Percentiles rank a stretch among this genome's conserved stretches.
Conservation (phyloP, 164 flowering plant species). For the Warburgia ugandensis region DNA sequence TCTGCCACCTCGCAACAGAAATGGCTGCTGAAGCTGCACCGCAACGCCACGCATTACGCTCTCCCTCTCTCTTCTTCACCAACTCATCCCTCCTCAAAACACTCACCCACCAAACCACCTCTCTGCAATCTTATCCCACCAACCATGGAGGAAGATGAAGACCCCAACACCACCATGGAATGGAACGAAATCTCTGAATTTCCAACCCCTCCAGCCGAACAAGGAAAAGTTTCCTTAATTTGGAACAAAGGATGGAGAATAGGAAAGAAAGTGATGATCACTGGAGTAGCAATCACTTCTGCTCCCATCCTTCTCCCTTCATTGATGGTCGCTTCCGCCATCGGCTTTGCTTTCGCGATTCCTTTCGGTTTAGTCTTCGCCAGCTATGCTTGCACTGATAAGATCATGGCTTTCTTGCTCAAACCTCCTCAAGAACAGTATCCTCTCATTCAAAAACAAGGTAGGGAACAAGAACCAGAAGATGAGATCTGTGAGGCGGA, state of each 20-base stretch:
- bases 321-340: slow-evolving; percentile 36
- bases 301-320: slow-evolving; percentile 76
- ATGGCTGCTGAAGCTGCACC: too few species aligned
- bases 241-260: slow-evolving; percentile 33
- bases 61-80: too few species aligned
- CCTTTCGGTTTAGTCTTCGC: slow-evolving; percentile 57
- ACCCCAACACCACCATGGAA: too few species aligned
- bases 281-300: slow-evolving; percentile 54
- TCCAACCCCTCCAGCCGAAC: too few species aligned
- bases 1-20: too few species aligned
- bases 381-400: slow-evolving; percentile 57
- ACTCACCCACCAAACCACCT: too few species aligned
- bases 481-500: neutral
- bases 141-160: too few species aligned
- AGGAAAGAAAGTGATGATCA: slow-evolving; percentile 50
- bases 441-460: neutral
- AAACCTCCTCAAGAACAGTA: slow-evolving; percentile 7
- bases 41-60: too few species aligned
- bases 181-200: too few species aligned
- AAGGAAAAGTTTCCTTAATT: too few species aligned
- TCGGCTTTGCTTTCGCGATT: slow-evolving; percentile 53
- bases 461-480: neutral
- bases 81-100: too few species aligned
- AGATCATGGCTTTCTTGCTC: slow-evolving; percentile 56
- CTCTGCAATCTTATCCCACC: too few species aligned